phyloP scores from a whole-genome alignment of 805 yeast species.

The Saccharomyces kudriavzevii region DNA sequence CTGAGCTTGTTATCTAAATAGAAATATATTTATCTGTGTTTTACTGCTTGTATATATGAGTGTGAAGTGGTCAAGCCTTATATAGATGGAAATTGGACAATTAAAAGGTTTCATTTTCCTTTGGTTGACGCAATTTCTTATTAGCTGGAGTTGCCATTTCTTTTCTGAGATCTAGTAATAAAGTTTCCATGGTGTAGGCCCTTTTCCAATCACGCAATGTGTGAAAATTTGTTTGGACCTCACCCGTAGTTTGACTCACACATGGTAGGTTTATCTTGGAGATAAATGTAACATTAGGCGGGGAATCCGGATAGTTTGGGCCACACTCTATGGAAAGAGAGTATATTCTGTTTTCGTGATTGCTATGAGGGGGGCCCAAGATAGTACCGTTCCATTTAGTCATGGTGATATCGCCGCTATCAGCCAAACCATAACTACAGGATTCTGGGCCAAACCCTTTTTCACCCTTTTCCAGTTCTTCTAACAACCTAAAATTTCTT shows the following conservation, averaged over 20 bases:
- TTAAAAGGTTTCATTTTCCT: slow-evolving; percentile 70
- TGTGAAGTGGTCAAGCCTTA: neutral
- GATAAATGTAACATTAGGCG: slow-evolving; percentile 75
- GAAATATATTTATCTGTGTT: neutral
- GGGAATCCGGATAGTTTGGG: slow-evolving; percentile 74
- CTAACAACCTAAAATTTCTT: slow-evolving; percentile 86
- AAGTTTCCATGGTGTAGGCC: slow-evolving; percentile 87
- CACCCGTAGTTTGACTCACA: slow-evolving; percentile 60
- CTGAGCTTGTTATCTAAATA: neutral
- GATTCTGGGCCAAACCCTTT: slow-evolving; percentile 96
- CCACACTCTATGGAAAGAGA: slow-evolving; percentile 77
- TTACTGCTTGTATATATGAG: neutral
- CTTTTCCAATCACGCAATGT: slow-evolving; percentile 80
- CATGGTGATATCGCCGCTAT: slow-evolving; percentile 86
- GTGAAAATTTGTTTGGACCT: slow-evolving; percentile 49
- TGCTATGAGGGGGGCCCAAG: slow-evolving; percentile 88
- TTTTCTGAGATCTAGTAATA: slow-evolving; percentile 78
- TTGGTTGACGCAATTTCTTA: slow-evolving; percentile 82
- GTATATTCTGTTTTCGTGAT: slow-evolving; percentile 90
- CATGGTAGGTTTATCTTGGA: slow-evolving; percentile 87
- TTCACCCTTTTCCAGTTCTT: slow-evolving; percentile 96
- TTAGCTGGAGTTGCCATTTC: slow-evolving; percentile 81
- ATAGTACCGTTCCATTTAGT: slow-evolving; percentile 97
- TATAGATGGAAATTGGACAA: neutral
- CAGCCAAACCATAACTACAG: slow-evolving; percentile 88